Evolutionary conservation across 192 early-diverging fungal species (phyloP).

Genomic region (Oehlia diaphana): DNA sequence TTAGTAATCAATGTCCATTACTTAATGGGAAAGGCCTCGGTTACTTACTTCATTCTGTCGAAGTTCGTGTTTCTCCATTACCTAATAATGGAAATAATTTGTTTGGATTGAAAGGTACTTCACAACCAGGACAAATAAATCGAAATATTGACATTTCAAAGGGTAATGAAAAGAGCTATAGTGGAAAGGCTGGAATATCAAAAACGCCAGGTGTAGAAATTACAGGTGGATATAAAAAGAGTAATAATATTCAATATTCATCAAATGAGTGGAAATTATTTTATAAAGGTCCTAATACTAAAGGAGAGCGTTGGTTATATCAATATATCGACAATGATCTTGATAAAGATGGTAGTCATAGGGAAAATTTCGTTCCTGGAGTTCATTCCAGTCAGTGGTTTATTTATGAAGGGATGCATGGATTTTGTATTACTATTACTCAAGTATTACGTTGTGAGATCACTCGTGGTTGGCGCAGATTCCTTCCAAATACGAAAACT

Average conservation of each 20-base stretch:
- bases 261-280: not conserved
- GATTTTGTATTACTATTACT: constrained; percentile 2
- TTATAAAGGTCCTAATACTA: not conserved
- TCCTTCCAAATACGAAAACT: not conserved
- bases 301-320: not conserved
- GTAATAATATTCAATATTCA: not conserved
- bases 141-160: not conserved
- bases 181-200: not conserved
- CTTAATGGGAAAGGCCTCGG: not conserved
- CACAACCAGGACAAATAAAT: not conserved
- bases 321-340: not conserved
- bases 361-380: not conserved
- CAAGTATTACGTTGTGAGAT: not conserved
- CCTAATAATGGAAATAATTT: not conserved
- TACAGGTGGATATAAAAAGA: not conserved
- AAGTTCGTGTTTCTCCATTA: not conserved
- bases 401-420: not conserved
- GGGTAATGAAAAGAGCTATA: not conserved
- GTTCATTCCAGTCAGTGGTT: not conserved
- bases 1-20: not conserved
- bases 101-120: not conserved
- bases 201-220: no score
- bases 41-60: not conserved
- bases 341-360: not conserved
- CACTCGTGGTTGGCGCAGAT: not conserved